These are phyloP conservation scores for Psidium friedrichsthalianum DNA, from an alignment of 345 rosid genomes.

Conservation along the genomic window DNA sequence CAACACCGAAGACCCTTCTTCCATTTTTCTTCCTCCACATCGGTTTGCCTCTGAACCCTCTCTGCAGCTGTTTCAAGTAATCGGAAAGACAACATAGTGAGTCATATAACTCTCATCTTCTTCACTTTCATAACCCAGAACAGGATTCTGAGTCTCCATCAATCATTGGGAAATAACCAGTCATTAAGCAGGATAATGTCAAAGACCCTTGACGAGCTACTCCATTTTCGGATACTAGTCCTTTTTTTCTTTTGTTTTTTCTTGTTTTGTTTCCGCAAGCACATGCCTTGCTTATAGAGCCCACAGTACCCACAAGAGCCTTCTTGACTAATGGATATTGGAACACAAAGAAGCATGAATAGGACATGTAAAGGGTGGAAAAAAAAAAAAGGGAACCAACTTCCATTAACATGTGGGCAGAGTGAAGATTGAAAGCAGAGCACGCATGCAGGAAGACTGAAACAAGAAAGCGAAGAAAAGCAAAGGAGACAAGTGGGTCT, in stretches of 20 bases:
- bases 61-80: constrained; percentile 29
- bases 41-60: constrained; percentile 10
- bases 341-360: background rate
- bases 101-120: background rate
- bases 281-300: background rate
- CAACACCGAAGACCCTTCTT: constrained; percentile 24
- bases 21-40: constrained; percentile 25
- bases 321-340: background rate
- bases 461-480: background rate
- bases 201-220: background rate
- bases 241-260: background rate
- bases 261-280: background rate
- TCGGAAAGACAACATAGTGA: background rate
- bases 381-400: background rate
- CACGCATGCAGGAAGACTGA: background rate
- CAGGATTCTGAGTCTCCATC: background rate
- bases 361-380: background rate
- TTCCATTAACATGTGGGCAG: background rate
- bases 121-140: background rate
- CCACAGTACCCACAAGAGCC: background rate
- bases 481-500: background rate
- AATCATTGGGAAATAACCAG: background rate
- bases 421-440: background rate
- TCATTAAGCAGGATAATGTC: background rate
- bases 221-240: background rate